Conservation (phyloP, 129 eudicot genomes). For the Pittosporum tobira region DNA sequence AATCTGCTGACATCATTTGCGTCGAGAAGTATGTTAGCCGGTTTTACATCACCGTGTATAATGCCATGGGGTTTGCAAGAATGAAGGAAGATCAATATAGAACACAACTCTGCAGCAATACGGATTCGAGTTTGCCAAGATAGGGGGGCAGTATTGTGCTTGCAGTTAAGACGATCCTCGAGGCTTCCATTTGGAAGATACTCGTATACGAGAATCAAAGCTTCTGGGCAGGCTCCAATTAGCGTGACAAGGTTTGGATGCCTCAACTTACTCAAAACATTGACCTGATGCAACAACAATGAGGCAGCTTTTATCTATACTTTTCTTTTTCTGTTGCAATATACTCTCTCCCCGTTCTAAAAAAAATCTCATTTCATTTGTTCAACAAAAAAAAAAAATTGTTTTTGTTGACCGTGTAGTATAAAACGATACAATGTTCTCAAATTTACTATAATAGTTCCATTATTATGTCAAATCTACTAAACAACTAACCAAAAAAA, state of each 20-base stretch:
- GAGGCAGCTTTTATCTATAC: too few species aligned
- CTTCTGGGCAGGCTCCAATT: slow-evolving; percentile 77
- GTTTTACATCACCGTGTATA: slow-evolving; percentile 80
- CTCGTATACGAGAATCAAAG: slow-evolving; percentile 68
- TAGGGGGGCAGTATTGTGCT: slow-evolving; percentile 68
- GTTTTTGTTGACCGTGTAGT: too few species aligned
- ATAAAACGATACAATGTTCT: too few species aligned
- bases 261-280: slow-evolving; percentile 73
- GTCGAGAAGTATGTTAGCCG: slow-evolving; percentile 70
- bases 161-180: slow-evolving; percentile 87
- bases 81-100: slow-evolving; percentile 79
- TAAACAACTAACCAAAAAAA: too few species aligned
- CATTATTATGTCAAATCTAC: too few species aligned
- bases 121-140: slow-evolving; percentile 88
- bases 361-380: neutral
- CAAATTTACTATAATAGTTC: too few species aligned
- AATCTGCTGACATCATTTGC: slow-evolving; percentile 53
- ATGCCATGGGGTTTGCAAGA: slow-evolving; percentile 47
- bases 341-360: too few species aligned
- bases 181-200: slow-evolving; percentile 82
- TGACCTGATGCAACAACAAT: slow-evolving; percentile 38
- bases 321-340: too few species aligned
- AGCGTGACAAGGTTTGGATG: slow-evolving; percentile 89
- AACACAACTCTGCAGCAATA: slow-evolving; percentile 90
- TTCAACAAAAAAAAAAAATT: neutral